phyloP scores from a whole-genome alignment of 768 basidiomycete species.

The Erythrobasidium yunnanense region DNA sequence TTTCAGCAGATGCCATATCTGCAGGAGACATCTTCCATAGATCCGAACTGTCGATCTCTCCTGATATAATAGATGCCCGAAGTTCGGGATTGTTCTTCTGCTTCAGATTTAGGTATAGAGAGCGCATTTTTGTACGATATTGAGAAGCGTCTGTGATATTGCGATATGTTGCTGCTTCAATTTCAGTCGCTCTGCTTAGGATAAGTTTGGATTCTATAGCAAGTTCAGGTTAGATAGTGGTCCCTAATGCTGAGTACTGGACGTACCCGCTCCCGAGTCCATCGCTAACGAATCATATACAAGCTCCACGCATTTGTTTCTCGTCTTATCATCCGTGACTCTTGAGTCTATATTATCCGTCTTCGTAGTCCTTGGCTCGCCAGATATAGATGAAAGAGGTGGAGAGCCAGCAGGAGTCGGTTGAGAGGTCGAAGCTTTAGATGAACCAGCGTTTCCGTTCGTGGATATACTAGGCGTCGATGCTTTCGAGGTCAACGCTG shows the following conservation, averaged over 20 bases:
- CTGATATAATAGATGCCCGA: constrained; percentile 72
- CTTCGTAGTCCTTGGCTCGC: constrained; percentile 3
- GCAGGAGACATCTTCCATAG: constrained; percentile 46
- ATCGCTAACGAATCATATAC: constrained; percentile 80
- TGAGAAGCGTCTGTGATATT: constrained; percentile 46
- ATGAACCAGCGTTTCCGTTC: not conserved
- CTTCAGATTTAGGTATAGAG: constrained; percentile 83
- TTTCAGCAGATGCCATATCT: constrained; percentile 94
- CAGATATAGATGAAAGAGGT: not conserved
- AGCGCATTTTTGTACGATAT: constrained; percentile 73
- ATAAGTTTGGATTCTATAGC: constrained; percentile 59
- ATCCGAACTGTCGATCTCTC: constrained; percentile 58
- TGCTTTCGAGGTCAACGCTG: constrained; percentile 39
- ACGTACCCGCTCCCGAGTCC: constrained; percentile 81
- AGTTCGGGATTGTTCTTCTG: constrained; percentile 84
- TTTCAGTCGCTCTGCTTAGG: constrained; percentile 53
- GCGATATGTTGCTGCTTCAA: constrained; percentile 59
- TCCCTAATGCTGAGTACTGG: not conserved
- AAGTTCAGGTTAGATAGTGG: not conserved
- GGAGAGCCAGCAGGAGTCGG: constrained; percentile 8
- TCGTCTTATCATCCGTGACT: constrained; percentile 57
- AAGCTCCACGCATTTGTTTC: constrained; percentile 79
- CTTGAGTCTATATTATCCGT: constrained; percentile 58
- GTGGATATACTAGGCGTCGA: not conserved
- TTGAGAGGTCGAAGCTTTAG: not conserved